Conservation (phyloP, 441 rosid genomes). For the Dalechampia spathulata region DNA sequence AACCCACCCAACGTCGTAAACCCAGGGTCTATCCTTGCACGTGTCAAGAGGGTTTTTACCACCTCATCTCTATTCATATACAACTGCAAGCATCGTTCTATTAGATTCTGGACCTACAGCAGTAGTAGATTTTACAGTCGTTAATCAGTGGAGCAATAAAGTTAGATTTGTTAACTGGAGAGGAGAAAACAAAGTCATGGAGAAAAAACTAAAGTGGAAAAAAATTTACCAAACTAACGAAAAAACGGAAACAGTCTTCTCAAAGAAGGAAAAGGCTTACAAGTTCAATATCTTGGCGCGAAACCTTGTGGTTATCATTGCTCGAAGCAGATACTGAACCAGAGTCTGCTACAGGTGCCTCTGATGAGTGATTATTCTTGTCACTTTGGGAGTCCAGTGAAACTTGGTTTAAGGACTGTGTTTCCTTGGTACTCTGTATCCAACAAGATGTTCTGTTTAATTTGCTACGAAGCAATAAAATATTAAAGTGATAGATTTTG, state of each 20-base stretch:
- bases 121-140: too few species aligned
- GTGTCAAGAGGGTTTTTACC: constrained; percentile 79
- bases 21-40: constrained; percentile 96
- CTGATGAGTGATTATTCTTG: constrained; percentile 56
- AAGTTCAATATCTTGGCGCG: constrained; percentile 95
- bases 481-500: background rate
- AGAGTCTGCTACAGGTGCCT: constrained; percentile 72
- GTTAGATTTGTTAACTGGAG: too few species aligned
- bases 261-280: constrained; percentile 31
- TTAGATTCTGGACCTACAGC: constrained; percentile 84
- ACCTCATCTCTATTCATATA: constrained; percentile 97
- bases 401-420: constrained; percentile 55
- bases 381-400: constrained; percentile 84
- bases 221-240: background rate
- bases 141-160: too few species aligned
- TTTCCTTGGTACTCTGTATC: constrained; percentile 61
- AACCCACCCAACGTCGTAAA: constrained; percentile 66
- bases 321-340: constrained; percentile 87
- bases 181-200: too few species aligned
- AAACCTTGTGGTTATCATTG: constrained; percentile 81
- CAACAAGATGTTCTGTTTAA: constrained; percentile 9
- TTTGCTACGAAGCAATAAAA: background rate
- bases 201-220: background rate
- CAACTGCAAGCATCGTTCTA: constrained; percentile 89
- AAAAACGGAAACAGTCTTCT: too few species aligned